Evolutionary conservation across 169 alveolate species (phyloP).

Genomic region (Plasmodium reichenowi): DNA sequence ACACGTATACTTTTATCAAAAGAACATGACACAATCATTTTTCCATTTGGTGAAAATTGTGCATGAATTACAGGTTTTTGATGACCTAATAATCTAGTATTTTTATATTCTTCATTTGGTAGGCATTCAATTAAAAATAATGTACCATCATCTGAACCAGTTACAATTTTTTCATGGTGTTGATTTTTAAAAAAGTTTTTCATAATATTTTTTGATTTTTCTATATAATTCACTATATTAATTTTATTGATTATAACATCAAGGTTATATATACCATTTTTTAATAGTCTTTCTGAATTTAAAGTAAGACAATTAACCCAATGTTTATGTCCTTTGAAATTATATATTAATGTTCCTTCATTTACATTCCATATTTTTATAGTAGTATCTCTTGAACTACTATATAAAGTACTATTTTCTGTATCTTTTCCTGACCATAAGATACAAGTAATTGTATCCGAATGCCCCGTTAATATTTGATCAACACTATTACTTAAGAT

Average conservation of each 20-base stretch:
- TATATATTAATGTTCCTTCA: constrained; percentile 83
- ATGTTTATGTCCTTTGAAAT: constrained; percentile 97
- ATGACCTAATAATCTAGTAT: constrained; percentile 97
- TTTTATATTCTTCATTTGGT: constrained; percentile 83
- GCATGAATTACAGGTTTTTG: constrained; percentile 96
- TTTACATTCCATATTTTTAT: constrained; percentile 93
- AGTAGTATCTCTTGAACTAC: constrained; percentile 96
- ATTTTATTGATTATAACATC: constrained; percentile 76
- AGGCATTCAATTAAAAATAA: constrained; percentile 94
- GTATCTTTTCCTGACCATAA: constrained; percentile 94
- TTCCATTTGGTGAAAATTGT: constrained; percentile 98
- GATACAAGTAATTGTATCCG: constrained; percentile 93
- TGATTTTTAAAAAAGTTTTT: constrained; percentile 77
- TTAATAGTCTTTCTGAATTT: constrained; percentile 93
- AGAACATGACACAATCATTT: constrained; percentile 97
- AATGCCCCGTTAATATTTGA: constrained; percentile 92
- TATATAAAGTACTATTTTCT: constrained; percentile 84
- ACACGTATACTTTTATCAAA: constrained; percentile 94
- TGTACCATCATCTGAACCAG: constrained; percentile 99
- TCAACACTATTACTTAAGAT: constrained; percentile 86
- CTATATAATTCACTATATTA: constrained; percentile 82
- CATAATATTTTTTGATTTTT: constrained; percentile 74
- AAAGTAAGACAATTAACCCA: constrained; percentile 98
- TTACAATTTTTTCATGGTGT: constrained; percentile 95
- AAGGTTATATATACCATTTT: constrained; percentile 92